Percentiles rank a stretch among this genome's conserved stretches.
These are phyloP conservation scores for Parastagonospora avenae DNA, from an alignment of 2,329 filamentous ascomycete genomes.

Conservation along the genomic window DNA sequence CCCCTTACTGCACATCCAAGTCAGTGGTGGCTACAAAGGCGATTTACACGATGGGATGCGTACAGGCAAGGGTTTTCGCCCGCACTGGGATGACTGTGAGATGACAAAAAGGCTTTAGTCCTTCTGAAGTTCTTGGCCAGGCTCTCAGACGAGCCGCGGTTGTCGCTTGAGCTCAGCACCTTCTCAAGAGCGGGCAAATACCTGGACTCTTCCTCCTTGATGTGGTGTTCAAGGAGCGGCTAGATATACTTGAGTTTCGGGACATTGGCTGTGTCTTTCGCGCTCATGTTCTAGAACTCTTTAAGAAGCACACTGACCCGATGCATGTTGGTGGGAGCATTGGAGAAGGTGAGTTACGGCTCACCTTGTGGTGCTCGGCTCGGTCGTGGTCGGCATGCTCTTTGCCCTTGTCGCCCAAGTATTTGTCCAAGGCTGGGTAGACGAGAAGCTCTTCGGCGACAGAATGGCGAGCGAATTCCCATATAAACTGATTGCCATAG, in stretches of 20 bases:
- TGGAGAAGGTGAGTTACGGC: neutral
- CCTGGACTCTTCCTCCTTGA: slow-evolving; percentile 38
- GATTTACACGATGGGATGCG: too few species aligned
- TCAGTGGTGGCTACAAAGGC: too few species aligned
- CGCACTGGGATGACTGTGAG: slow-evolving; percentile 36
- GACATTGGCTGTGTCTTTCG: slow-evolving; percentile 24
- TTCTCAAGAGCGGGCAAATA: slow-evolving; percentile 39
- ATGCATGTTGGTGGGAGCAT: neutral
- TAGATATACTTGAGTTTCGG: slow-evolving; percentile 32
- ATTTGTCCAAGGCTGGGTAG: slow-evolving; percentile 46
- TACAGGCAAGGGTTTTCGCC: slow-evolving; percentile 59
- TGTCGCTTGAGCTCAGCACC: slow-evolving; percentile 13
- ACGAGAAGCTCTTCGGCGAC: slow-evolving; percentile 57
- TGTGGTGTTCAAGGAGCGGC: slow-evolving; percentile 29
- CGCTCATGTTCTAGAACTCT: slow-evolving; percentile 36
- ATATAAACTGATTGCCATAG: slow-evolving; percentile 59
- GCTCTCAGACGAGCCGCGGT: slow-evolving; percentile 27
- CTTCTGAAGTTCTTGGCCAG: slow-evolving; percentile 36
- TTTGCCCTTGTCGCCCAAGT: slow-evolving; percentile 37
- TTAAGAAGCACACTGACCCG: slow-evolving; percentile 41
- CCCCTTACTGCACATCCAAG: slow-evolving; percentile 48
- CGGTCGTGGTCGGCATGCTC: slow-evolving; percentile 40
- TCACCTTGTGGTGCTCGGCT: slow-evolving; percentile 40
- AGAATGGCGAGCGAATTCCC: slow-evolving; percentile 59
- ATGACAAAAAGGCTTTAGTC: slow-evolving; percentile 41